Conservation (phyloP, 495 filamentous ascomycete species). For the Neurospora sp. region DNA sequence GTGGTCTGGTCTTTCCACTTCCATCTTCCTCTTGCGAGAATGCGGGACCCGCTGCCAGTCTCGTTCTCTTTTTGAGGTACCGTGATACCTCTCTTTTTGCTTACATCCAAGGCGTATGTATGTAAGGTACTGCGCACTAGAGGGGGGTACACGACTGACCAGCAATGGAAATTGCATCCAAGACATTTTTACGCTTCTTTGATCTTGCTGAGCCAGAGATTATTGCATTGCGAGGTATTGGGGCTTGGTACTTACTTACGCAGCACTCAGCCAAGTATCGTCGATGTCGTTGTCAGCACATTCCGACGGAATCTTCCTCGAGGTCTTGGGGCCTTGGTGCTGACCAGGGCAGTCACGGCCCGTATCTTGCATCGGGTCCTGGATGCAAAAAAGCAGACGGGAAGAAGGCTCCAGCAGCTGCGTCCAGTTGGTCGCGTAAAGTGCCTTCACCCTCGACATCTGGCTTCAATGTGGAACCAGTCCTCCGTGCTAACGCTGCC, state of each 20-base stretch:
- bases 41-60: not conserved
- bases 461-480: not conserved
- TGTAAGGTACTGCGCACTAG: not conserved
- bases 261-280: not conserved
- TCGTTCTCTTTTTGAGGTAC: not conserved
- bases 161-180: not conserved
- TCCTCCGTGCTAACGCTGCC: not conserved
- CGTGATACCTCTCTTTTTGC: not conserved
- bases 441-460: not conserved
- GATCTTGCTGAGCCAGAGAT: not conserved
- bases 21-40: not conserved
- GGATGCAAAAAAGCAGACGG: not conserved
- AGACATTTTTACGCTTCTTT: not conserved
- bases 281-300: not conserved
- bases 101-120: not conserved
- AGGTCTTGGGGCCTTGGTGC: not conserved
- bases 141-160: not conserved
- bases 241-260: not conserved
- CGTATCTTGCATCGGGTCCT: not conserved
- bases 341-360: not conserved
- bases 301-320: not conserved
- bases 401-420: not conserved
- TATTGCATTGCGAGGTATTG: not conserved
- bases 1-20: not conserved
- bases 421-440: not conserved